Percentiles rank a stretch among this genome's conserved stretches.
Conservation (phyloP, 768 basidiomycete species). For the Russula olivacea region DNA sequence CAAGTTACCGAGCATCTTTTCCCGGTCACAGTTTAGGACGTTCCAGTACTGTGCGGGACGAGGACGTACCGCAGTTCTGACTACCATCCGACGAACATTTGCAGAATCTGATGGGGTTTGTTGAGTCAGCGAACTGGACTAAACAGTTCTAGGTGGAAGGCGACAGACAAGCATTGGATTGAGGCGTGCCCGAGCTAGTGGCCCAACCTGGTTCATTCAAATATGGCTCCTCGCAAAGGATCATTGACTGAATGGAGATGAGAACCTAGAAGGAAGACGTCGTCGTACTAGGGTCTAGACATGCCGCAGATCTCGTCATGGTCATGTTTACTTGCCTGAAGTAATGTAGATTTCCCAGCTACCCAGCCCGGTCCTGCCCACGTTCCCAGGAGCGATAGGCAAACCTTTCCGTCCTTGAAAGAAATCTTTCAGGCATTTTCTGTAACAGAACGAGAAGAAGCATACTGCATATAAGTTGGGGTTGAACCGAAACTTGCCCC, state of each 20-base stretch:
- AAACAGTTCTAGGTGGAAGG: background rate
- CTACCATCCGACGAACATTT: conserved; percentile 89
- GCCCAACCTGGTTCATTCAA: conserved; percentile 92
- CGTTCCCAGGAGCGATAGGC: conserved; percentile 84
- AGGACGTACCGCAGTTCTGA: conserved; percentile 68
- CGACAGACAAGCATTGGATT: conserved; percentile 67
- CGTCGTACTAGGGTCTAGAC: background rate
- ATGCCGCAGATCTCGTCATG: background rate
- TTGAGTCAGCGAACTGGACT: conserved; percentile 8
- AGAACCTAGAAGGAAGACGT: conserved; percentile 47
- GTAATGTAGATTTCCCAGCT: conserved; percentile 78
- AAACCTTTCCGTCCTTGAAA: conserved; percentile 85
- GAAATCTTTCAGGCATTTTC: background rate
- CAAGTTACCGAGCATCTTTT: conserved; percentile 78
- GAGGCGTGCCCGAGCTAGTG: conserved; percentile 59
- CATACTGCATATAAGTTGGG: conserved; percentile 88
- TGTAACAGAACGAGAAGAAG: conserved; percentile 9
- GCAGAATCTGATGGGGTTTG: conserved; percentile 59
- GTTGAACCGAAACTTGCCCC: conserved; percentile 86
- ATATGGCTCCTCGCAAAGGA: conserved; percentile 90
- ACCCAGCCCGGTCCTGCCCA: conserved; percentile 95
- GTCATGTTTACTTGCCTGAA: conserved; percentile 51
- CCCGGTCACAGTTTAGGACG: conserved; percentile 1
- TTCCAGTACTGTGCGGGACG: background rate
- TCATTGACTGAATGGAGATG: conserved; percentile 95